These are phyloP conservation scores for Acaromyces ingoldii DNA, from an alignment of 1,284 basidiomycete species.

Conservation along the genomic window DNA sequence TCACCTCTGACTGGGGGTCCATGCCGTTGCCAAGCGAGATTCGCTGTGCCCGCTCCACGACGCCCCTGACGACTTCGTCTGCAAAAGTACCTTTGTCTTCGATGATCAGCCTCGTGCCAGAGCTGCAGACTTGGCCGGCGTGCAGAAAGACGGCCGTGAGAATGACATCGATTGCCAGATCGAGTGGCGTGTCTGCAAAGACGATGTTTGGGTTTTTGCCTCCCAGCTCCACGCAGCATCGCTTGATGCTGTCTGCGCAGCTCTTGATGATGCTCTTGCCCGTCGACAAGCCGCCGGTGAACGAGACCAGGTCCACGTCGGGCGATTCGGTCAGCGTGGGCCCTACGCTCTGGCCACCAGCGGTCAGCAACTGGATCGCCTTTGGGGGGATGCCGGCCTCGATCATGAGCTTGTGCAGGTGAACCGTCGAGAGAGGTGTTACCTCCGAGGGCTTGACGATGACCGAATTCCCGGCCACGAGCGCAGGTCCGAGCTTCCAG, in stretches of 20 bases:
- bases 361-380: constrained; percentile 45
- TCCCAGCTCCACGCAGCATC: constrained; percentile 49
- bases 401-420: constrained; percentile 41
- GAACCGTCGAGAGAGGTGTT: constrained; percentile 47
- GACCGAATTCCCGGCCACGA: constrained; percentile 46
- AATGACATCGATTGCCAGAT: constrained; percentile 47
- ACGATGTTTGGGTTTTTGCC: constrained; percentile 51
- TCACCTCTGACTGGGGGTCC: constrained; percentile 16
- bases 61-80: constrained; percentile 43
- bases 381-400: constrained; percentile 44
- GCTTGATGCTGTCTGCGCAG: constrained; percentile 44
- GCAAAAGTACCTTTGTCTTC: constrained; percentile 45
- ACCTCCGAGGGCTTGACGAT: constrained; percentile 52
- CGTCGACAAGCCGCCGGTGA: constrained; percentile 48
- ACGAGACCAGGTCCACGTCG: constrained; percentile 49
- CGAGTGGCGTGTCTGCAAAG: constrained; percentile 47
- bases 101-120: constrained; percentile 47
- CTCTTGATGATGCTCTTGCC: constrained; percentile 41
- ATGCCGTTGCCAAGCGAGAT: constrained; percentile 47
- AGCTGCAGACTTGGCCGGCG: constrained; percentile 50
- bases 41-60: constrained; percentile 42
- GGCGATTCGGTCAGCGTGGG: constrained; percentile 37
- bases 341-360: constrained; percentile 41
- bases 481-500: constrained; percentile 50
- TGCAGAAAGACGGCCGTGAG: constrained; percentile 48